Evolutionary conservation across 306 rosid genomes (phyloP), one percentile per base, ranked within the genome.

Genomic region (Pachyrhizus erosus): DNA sequence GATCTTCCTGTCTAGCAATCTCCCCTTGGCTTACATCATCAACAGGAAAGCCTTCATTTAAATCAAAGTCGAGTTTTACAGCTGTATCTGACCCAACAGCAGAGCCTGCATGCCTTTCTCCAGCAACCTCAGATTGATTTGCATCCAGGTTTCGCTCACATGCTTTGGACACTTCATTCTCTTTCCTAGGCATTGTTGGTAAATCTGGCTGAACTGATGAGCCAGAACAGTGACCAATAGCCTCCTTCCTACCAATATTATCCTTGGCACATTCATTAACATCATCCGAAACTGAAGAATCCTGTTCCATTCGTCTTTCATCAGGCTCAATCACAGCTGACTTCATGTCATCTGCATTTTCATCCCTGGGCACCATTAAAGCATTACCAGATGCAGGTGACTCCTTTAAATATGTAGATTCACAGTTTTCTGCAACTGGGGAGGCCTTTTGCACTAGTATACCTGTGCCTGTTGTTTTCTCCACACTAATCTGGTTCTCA

Each of bases 31-130:
- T 75, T 14, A 72, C 91, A 76, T 96, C 99, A 37, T 96, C 99
- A 45, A 81, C 89, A 68, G 93, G 88, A 76, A 88, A 93, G 34
- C 97, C 97, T 78, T 93, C 99, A 18, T 96, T 96, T 80, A 96
- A 91, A 88, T 96, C 99, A 48, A 96, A 96, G 86, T 93, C 96
- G 72, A 93, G 80, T 79, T 82, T 96, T 12, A 85, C 93, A 40
- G 82, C 84, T 10, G 70, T 18, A 86, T 87, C 93, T 7, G 90
- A 69, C 54, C 75, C 83, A 12, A 83, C 61, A 40, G 87, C 87
- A 81, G 55, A 40, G 34, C 81, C 49, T 5, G 55, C 70, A 18
- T 84, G 82, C 61, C 57, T 55, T 68, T 89, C 92, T 66, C 49
- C 80, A 6, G 79, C 75, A 66, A 58, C 88, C 26, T 72, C 87